A percentile compares a stretch with the other conserved stretches of the same genome.
phyloP scores from a whole-genome alignment of 805 yeast genomes.

The Candida silvatica region DNA sequence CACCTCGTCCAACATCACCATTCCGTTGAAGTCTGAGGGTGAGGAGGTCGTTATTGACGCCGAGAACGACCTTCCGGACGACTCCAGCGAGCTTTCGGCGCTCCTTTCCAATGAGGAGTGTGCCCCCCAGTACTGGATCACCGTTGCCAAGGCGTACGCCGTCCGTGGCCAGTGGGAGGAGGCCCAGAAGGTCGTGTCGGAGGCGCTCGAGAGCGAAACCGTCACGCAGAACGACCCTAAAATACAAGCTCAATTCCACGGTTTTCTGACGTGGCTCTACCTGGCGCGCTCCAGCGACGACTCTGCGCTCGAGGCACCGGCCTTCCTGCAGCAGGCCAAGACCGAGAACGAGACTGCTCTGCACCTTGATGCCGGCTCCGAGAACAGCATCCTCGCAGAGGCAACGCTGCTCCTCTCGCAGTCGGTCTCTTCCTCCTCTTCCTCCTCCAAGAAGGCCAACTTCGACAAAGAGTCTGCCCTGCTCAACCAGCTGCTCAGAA shows the following conservation, averaged over 20 bases:
- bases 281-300: slow-evolving; percentile 29
- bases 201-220: slow-evolving; percentile 40
- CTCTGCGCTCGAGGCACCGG: slow-evolving; percentile 16
- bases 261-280: slow-evolving; percentile 68
- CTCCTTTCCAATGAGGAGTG: slow-evolving; percentile 77
- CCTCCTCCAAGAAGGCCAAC: slow-evolving; percentile 47
- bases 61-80: slow-evolving; percentile 78
- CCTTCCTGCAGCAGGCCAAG: slow-evolving; percentile 20
- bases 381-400: slow-evolving; percentile 51
- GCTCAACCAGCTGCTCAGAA: slow-evolving; percentile 51
- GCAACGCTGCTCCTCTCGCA: slow-evolving; percentile 54
- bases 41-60: slow-evolving; percentile 84
- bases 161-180: slow-evolving; percentile 48
- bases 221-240: slow-evolving; percentile 24
- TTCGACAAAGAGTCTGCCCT: slow-evolving; percentile 65
- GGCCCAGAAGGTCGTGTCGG: slow-evolving; percentile 53
- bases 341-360: slow-evolving; percentile 36
- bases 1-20: slow-evolving; percentile 23
- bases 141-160: slow-evolving; percentile 76
- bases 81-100: slow-evolving; percentile 73
- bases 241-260: slow-evolving; percentile 45
- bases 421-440: slow-evolving; percentile 64
- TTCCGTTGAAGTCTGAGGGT: slow-evolving; percentile 69
- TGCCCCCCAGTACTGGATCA: slow-evolving; percentile 71
- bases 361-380: slow-evolving; percentile 34